Conservation (phyloP, 179 eudicot species). For the Gypsophila paniculata region DNA sequence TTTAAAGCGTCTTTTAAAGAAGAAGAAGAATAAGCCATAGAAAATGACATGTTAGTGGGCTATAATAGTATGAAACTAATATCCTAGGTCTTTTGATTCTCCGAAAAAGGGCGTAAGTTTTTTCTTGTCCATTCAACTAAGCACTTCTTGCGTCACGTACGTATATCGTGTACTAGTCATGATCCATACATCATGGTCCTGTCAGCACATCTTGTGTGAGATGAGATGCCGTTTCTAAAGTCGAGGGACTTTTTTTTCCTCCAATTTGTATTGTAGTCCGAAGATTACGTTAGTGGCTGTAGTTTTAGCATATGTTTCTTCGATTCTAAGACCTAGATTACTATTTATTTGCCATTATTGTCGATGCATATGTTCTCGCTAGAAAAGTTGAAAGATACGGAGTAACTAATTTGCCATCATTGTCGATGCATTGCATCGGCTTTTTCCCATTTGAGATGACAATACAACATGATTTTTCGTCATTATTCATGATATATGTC, state of each 20-base stretch:
- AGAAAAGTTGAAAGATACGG: too few relatives aligned
- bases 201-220: slow-evolving; percentile 12
- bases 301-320: slow-evolving; percentile 25
- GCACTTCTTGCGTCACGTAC: slow-evolving; percentile 9
- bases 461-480: too few relatives aligned
- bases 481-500: too few relatives aligned
- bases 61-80: not conserved
- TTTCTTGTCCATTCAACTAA: slow-evolving; percentile 11
- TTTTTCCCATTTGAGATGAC: too few relatives aligned
- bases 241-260: not conserved
- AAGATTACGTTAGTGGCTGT: slow-evolving; percentile 16
- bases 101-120: not conserved
- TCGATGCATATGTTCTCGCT: too few relatives aligned
- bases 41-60: slow-evolving; percentile 1
- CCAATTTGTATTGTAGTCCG: slow-evolving; percentile 17
- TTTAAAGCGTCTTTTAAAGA: slow-evolving; percentile 5
- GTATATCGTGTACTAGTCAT: not conserved
- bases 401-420: too few relatives aligned
- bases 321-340: not conserved
- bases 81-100: slow-evolving; percentile 16
- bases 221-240: slow-evolving; percentile 21
- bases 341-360: too few relatives aligned
- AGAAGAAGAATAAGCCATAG: slow-evolving; percentile 8
- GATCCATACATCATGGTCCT: slow-evolving; percentile 9
- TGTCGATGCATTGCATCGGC: too few relatives aligned